phyloP scores from a whole-genome alignment of 306 rosid species.

The Citrullus colocynthis region DNA sequence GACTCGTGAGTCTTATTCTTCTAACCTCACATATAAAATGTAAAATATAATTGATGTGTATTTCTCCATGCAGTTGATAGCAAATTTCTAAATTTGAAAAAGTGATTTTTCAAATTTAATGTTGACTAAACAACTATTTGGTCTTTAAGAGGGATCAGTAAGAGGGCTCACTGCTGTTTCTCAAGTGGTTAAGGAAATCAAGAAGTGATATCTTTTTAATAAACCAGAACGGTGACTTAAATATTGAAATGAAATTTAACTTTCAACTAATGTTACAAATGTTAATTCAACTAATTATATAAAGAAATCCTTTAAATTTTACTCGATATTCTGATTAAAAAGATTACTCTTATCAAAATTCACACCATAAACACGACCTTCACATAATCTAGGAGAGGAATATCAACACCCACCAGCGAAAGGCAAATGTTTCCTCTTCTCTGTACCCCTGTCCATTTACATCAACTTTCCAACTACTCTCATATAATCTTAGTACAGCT shows the following conservation, averaged over 20 bases:
- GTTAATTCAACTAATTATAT: neutral
- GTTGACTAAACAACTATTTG: neutral
- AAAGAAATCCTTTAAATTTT: neutral
- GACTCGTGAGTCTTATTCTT: conserved; percentile 51
- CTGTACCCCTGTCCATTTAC: neutral
- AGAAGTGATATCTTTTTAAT: neutral
- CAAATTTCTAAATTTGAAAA: neutral
- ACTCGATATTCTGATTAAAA: neutral
- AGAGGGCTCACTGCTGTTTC: neutral
- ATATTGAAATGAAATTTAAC: neutral
- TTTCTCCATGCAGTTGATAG: neutral
- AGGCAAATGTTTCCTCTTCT: neutral
- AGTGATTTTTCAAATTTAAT: neutral
- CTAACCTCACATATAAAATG: neutral
- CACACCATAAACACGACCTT: neutral
- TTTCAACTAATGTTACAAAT: neutral
- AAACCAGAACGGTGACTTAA: neutral
- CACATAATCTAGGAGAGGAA: neutral
- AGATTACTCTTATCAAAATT: neutral
- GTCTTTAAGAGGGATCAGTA: neutral
- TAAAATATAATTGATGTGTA: neutral
- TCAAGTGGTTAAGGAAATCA: neutral
- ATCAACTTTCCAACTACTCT: neutral
- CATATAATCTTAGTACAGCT: neutral
- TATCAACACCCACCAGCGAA: neutral